phyloP scores from a whole-genome alignment of 305 asterid species.

The Solanum hybrid region DNA sequence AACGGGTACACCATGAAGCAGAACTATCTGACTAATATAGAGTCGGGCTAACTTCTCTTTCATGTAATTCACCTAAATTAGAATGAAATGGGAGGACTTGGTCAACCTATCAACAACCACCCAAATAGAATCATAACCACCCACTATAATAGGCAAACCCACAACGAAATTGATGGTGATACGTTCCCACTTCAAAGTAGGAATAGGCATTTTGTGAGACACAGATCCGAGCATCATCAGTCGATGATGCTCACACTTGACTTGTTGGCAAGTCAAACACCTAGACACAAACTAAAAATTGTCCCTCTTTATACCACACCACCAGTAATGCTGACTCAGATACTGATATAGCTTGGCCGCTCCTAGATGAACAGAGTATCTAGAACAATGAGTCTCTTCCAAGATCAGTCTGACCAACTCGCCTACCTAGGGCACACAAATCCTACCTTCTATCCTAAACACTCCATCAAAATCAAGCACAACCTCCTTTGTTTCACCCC shows the following conservation, averaged over 20 bases:
- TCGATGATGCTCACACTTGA: not conserved
- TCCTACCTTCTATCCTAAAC: not conserved
- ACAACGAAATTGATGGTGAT: not conserved
- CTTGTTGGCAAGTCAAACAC: not conserved
- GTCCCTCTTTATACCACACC: not conserved
- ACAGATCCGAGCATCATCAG: not conserved
- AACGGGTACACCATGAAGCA: not conserved
- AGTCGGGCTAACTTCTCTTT: not conserved
- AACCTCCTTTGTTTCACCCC: not conserved
- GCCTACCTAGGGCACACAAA: not conserved
- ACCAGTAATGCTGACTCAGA: not conserved
- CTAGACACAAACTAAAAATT: not conserved
- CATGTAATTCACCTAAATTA: no score
- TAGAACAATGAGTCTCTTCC: not conserved
- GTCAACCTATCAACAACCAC: no score
- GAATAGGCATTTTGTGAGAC: not conserved
- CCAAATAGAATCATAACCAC: no score
- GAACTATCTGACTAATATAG: not conserved
- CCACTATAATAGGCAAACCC: not conserved
- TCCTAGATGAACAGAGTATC: not conserved
- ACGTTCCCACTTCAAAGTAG: not conserved
- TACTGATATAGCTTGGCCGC: not conserved
- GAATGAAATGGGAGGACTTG: no score
- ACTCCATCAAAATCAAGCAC: not conserved
- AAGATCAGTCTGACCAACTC: not conserved